Percentiles rank a stretch among this genome's conserved stretches.
phyloP scores from a whole-genome alignment of 148 eudicot genomes.

The Dysphania ambrosioides region DNA sequence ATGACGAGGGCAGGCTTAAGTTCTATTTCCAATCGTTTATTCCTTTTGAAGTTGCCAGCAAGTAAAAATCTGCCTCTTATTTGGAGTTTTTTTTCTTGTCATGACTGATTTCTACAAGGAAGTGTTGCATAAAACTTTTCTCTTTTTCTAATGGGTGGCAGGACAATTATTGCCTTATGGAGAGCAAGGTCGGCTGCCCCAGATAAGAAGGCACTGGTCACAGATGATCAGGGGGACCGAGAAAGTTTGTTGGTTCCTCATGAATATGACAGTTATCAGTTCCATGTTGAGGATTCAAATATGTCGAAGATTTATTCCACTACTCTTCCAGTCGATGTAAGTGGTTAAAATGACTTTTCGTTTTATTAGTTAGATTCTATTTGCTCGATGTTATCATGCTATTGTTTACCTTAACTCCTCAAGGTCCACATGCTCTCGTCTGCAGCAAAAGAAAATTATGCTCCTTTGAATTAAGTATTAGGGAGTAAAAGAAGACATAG shows the following conservation, averaged over 20 bases:
- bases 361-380: neutral
- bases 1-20: slow-evolving; percentile 72
- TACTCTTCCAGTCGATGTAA: slow-evolving; percentile 65
- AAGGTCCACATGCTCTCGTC: neutral
- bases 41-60: slow-evolving; percentile 67
- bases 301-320: slow-evolving; percentile 53
- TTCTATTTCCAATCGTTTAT: slow-evolving; percentile 78
- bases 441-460: neutral
- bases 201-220: slow-evolving; percentile 55
- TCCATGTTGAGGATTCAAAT: slow-evolving; percentile 48
- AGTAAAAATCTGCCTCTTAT: slow-evolving; percentile 33
- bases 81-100: neutral
- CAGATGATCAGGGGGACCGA: slow-evolving; percentile 53
- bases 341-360: slow-evolving; percentile 21
- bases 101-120: neutral
- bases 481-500: neutral
- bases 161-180: slow-evolving; percentile 87
- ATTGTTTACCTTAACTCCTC: neutral
- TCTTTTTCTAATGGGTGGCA: slow-evolving; percentile 23
- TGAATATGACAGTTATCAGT: slow-evolving; percentile 35
- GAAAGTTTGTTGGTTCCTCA: slow-evolving; percentile 37
- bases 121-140: neutral
- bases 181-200: slow-evolving; percentile 57
- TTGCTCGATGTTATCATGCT: neutral
- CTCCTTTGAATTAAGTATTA: neutral